Base-by-base conservation (phyloP, 371 early-diverging fungal species). In the Rhizopus arrhizus region DNA sequence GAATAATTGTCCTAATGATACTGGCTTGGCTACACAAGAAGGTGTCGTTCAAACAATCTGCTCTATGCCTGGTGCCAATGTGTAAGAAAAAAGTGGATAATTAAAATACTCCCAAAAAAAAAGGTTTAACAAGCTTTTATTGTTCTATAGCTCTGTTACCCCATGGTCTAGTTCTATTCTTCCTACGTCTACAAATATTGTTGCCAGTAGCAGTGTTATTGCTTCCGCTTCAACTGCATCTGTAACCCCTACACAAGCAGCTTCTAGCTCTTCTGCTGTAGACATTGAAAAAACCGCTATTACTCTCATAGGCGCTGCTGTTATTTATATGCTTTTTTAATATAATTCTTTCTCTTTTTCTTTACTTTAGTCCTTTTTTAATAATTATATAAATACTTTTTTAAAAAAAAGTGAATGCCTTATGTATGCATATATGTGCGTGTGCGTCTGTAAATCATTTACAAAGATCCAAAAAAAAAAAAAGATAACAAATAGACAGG, bases 51-150 rank as follows among this genome's bases (percentile, higher is more conserved):
- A 50, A 9, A 46, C 40, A 16, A 28, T 15, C 6, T 69, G 69
- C 56, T 64, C 69, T 9, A 62, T 65, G 59, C 69, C 69, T 62
- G 69, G 69, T 45, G 69, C 69, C 48, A 69, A 65, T 59, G 69
- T 65, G 69, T 69, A 69, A 55, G 69, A 48, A 15, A 31, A 13
- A 61, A 41, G 9, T 55, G 11, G 56, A 16, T 12, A n/a, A 9
- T 36, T 22, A 22, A 22, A 22, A 22, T 22, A 22, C 22, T 22
- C 22, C 22, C 22, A 22, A 22, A 22, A 22, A 22, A 22, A 0
- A 22, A 22, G 5, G 28, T 13, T 38, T 1, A 29, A 43, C 33
- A 28, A 13, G 12, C 9, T 34, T n/a, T 60, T 29, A 32, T 9
- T 38, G 8, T 54, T 53, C 10, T 56, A 33, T 59, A 69, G 69